These are phyloP conservation scores for Monosporascus sp. DNA, from an alignment of 2,329 filamentous ascomycete genomes.

Conservation along the genomic window DNA sequence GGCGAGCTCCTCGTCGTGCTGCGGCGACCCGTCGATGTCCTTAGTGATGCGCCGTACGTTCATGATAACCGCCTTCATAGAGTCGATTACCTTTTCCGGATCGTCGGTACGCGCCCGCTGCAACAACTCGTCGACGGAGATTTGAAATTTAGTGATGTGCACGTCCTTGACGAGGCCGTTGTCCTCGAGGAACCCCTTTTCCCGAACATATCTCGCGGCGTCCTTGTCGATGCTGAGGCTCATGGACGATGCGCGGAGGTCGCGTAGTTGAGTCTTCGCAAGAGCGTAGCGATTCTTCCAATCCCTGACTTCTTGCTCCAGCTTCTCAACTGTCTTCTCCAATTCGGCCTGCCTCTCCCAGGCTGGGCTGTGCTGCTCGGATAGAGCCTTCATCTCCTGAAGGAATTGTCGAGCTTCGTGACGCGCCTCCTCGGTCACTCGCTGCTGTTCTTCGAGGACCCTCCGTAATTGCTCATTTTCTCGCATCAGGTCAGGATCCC, in stretches of 20 bases:
- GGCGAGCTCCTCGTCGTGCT: constrained; percentile 47
- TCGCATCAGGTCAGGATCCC: constrained; percentile 52
- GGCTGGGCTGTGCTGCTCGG: constrained; percentile 70
- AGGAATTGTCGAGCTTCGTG: constrained; percentile 79
- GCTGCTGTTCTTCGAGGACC: constrained; percentile 68
- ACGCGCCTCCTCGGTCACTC: constrained; percentile 81
- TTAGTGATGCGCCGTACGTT: constrained; percentile 80
- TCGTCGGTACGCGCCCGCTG: constrained; percentile 70
- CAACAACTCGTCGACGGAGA: constrained; percentile 87
- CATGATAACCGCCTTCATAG: constrained; percentile 81
- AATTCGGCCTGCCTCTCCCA: constrained; percentile 80
- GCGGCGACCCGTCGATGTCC: constrained; percentile 61
- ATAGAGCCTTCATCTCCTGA: constrained; percentile 82
- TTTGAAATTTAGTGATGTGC: constrained; percentile 91
- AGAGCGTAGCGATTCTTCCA: constrained; percentile 90
- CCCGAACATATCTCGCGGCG: constrained; percentile 60
- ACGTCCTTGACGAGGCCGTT: constrained; percentile 83
- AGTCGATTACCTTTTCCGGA: constrained; percentile 70
- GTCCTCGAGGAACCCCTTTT: constrained; percentile 63
- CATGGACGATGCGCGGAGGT: constrained; percentile 73
- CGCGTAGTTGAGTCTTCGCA: constrained; percentile 80
- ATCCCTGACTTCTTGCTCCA: constrained; percentile 79
- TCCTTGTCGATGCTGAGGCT: constrained; percentile 67
- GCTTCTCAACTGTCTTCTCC: constrained; percentile 65
- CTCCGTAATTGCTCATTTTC: constrained; percentile 66